Conservation (phyloP, 306 rosid genomes). For the Argentina anserina region DNA sequence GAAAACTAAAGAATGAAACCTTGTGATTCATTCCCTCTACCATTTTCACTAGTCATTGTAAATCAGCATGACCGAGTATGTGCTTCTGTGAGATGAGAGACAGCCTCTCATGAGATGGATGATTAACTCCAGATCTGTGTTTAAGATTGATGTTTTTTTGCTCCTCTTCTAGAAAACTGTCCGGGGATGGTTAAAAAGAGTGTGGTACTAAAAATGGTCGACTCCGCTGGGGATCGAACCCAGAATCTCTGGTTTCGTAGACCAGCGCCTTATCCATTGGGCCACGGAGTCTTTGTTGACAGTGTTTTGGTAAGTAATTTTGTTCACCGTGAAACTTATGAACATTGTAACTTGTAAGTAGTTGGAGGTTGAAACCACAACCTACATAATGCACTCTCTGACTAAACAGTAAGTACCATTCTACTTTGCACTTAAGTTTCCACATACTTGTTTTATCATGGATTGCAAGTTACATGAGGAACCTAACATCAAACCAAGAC, state of each 20-base stretch:
- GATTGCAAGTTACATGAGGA: conserved; percentile 35
- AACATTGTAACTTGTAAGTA: background rate
- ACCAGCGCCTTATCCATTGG: conserved; percentile 99
- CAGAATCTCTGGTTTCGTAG: conserved; percentile 98
- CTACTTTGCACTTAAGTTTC: background rate
- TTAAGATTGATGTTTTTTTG: background rate
- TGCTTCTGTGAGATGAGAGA: background rate
- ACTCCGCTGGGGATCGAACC: conserved; percentile 94
- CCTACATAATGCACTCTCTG: background rate
- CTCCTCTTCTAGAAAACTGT: no score
- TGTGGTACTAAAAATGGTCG: background rate
- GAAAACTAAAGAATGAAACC: background rate
- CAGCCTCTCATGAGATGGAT: background rate
- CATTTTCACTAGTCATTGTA: background rate
- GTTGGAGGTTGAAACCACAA: background rate
- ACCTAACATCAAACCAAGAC: conserved; percentile 28
- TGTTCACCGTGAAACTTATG: no score
- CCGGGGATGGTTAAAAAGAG: background rate
- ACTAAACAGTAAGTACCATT: background rate
- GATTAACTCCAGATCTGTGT: background rate
- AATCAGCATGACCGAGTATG: background rate
- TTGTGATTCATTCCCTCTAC: background rate
- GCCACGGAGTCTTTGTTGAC: conserved; percentile 40
- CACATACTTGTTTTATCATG: background rate
- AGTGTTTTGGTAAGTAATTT: background rate